Evolutionary conservation across 129 eudicot genomes (phyloP).

Genomic region (Ambrosia artemisiifolia): DNA sequence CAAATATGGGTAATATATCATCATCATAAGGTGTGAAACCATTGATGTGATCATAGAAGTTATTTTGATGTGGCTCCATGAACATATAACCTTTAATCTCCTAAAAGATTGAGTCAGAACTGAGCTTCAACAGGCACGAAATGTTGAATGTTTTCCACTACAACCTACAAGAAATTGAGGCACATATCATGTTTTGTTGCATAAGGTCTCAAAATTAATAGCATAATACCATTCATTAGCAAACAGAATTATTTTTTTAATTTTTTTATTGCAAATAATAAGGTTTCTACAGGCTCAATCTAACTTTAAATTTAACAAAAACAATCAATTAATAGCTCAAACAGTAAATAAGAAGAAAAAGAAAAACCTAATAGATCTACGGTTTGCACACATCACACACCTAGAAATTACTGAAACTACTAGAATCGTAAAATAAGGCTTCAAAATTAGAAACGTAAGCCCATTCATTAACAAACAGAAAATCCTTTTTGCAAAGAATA

Average conservation of each 20-base stretch:
- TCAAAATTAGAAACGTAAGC: not conserved
- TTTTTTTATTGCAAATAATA: not conserved
- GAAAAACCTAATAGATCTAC: conserved; percentile 18
- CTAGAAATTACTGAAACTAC: not conserved
- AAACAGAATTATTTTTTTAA: not conserved
- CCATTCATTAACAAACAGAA: no score
- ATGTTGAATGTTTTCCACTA: not conserved
- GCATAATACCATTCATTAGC: not conserved
- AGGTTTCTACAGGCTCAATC: conserved; percentile 4
- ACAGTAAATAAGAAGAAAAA: not conserved
- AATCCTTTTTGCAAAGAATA: not conserved
- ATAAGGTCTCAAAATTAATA: conserved; percentile 5
- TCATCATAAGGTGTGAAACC: conserved; percentile 42
- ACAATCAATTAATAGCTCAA: not conserved
- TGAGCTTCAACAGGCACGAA: conserved; percentile 19
- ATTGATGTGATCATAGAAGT: conserved; percentile 26
- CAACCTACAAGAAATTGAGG: conserved; percentile 9
- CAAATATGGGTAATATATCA: conserved; percentile 35
- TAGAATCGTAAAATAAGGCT: not conserved
- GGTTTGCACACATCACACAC: not conserved
- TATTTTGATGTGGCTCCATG: conserved; percentile 53
- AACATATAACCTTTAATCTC: conserved; percentile 22
- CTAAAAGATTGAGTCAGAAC: not conserved
- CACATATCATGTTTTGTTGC: conserved; percentile 1
- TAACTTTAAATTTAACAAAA: not conserved